Conservation (phyloP, 73 alveolate species). For the Tetrahymena elliotti region DNA sequence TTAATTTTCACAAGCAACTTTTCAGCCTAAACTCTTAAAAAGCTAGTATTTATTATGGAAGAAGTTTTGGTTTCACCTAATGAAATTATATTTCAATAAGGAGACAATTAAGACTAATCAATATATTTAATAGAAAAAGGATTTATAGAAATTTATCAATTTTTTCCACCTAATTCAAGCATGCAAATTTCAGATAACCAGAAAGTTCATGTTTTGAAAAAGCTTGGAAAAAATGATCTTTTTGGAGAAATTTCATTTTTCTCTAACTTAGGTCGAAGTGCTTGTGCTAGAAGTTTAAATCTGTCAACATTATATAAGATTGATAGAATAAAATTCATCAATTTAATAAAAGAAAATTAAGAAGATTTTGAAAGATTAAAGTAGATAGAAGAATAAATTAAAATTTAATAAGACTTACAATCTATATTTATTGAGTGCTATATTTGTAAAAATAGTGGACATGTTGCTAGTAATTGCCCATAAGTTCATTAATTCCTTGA, state of each 20-base stretch:
- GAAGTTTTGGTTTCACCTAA: not conserved
- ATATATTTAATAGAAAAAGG: not conserved
- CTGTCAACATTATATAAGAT: not conserved
- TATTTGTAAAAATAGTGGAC: not conserved
- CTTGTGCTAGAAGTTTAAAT: conserved; percentile 1
- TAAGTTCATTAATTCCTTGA: not conserved
- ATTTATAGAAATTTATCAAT: not conserved
- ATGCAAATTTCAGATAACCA: no score
- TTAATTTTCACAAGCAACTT: not conserved
- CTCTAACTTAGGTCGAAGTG: conserved; percentile 5
- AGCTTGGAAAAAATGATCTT: not conserved
- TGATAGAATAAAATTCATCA: not conserved
- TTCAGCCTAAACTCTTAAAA: not conserved
- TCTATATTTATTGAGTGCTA: not conserved
- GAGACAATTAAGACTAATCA: not conserved
- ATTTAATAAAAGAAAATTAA: not conserved
- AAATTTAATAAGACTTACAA: no score
- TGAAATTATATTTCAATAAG: not conserved
- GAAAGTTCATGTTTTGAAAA: not conserved
- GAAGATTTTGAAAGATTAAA: not conserved
- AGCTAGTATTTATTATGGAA: not conserved
- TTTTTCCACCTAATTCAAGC: no score
- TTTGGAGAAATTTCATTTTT: conserved; percentile 16
- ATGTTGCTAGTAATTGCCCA: not conserved
- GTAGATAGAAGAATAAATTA: not conserved